A percentile compares a stretch with the other conserved stretches of the same genome.
phyloP scores from a whole-genome alignment of 2,329 filamentous ascomycete species.

The Sporothrix euskadiensis region DNA sequence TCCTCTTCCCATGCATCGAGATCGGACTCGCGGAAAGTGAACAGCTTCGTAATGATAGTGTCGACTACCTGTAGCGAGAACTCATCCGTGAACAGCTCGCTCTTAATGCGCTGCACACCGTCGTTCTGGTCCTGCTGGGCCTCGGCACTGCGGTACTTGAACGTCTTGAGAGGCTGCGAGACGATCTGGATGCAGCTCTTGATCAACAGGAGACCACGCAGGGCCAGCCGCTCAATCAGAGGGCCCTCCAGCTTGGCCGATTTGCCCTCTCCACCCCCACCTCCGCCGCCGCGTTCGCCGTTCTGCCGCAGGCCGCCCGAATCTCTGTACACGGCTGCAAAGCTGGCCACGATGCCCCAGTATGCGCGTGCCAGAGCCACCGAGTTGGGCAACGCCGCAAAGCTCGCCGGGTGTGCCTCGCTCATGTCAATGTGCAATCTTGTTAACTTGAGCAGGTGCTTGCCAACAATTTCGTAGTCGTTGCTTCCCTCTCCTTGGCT shows the following conservation, averaged over 20 bases:
- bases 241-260: conserved; percentile 57
- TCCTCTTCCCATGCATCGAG: conserved; percentile 92
- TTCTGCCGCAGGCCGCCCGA: conserved; percentile 57
- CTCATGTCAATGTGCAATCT: conserved; percentile 92
- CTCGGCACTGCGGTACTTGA: conserved; percentile 76
- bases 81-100: conserved; percentile 70
- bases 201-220: conserved; percentile 81
- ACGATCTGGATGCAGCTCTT: conserved; percentile 83
- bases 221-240: conserved; percentile 73
- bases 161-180: conserved; percentile 75
- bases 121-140: conserved; percentile 74
- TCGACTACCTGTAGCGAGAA: conserved; percentile 82
- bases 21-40: conserved; percentile 82
- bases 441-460: conserved; percentile 84
- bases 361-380: conserved; percentile 77
- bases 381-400: conserved; percentile 77
- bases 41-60: conserved; percentile 80
- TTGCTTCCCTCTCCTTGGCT: conserved; percentile 31
- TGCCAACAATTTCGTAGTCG: conserved; percentile 59
- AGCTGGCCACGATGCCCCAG: conserved; percentile 76
- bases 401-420: conserved; percentile 74
- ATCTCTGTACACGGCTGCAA: conserved; percentile 71
- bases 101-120: conserved; percentile 69
- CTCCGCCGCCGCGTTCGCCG: conserved; percentile 39
- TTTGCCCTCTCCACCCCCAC: conserved; percentile 43